phyloP scores from a whole-genome alignment of 257 asterid species.

The Salvia rosmarinus region DNA sequence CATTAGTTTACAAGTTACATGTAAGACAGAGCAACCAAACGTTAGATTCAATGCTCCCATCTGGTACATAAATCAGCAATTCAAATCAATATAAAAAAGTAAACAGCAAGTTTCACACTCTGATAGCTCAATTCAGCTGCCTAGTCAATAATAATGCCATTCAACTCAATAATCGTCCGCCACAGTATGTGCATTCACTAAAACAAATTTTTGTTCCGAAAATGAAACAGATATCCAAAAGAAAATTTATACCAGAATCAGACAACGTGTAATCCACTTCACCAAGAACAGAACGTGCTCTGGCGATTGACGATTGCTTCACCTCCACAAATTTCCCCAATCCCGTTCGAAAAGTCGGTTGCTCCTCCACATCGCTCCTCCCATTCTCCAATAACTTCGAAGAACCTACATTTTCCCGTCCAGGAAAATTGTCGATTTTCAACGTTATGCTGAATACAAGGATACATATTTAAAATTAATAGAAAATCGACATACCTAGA shows the following conservation, averaged over 20 bases:
- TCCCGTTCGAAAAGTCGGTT: conserved; percentile 66
- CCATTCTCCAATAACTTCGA: conserved; percentile 57
- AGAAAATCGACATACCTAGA: conserved; percentile 51
- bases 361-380: conserved; percentile 35
- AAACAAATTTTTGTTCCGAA: conserved; percentile 6
- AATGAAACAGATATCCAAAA: not conserved
- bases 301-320: conserved; percentile 65
- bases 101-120: not conserved
- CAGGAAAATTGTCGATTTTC: not conserved
- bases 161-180: not conserved
- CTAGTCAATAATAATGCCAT: conserved; percentile 6
- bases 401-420: conserved; percentile 44
- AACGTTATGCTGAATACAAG: not conserved
- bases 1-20: conserved; percentile 1
- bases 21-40: not conserved
- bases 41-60: not conserved
- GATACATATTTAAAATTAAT: not conserved
- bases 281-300: conserved; percentile 69
- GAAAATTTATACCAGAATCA: conserved; percentile 37
- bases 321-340: conserved; percentile 61
- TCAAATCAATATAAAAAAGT: not conserved
- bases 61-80: not conserved
- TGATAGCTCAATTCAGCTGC: conserved; percentile 12
- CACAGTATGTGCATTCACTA: not conserved
- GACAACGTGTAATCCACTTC: conserved; percentile 38